Evolutionary conservation across 768 basidiomycete species (phyloP).

Genomic region (Pisolithus albus): DNA sequence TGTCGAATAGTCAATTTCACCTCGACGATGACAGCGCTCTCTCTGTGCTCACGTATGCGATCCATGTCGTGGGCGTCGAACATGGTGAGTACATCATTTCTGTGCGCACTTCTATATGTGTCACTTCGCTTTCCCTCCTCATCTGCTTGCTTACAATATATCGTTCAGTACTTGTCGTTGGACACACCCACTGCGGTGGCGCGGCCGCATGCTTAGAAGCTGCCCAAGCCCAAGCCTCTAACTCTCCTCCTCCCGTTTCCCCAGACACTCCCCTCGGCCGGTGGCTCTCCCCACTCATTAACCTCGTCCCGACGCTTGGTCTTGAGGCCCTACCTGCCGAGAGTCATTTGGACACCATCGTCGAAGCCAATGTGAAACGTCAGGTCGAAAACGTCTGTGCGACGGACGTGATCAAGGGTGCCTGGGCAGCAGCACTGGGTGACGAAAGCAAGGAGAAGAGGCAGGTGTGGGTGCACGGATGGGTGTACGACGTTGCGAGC

Average conservation of each 20-base stretch:
- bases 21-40: constrained; percentile 63
- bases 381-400: constrained; percentile 49
- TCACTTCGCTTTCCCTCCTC: constrained; percentile 7
- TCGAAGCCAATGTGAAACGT: constrained; percentile 53
- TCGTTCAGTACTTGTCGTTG: constrained; percentile 64
- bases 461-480: constrained; percentile 59
- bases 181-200: constrained; percentile 82
- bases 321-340: constrained; percentile 32
- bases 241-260: constrained; percentile 12
- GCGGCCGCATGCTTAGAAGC: constrained; percentile 50
- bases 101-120: constrained; percentile 11
- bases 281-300: constrained; percentile 67
- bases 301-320: constrained; percentile 37
- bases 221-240: constrained; percentile 21
- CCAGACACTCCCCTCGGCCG: constrained; percentile 48
- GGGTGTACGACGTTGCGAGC: constrained; percentile 61
- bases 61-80: constrained; percentile 62
- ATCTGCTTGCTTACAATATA: not conserved
- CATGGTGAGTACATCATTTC: constrained; percentile 50
- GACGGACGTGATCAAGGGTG: constrained; percentile 38
- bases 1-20: constrained; percentile 56
- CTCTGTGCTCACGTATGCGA: constrained; percentile 69
- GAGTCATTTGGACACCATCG: constrained; percentile 38
- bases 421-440: constrained; percentile 27
- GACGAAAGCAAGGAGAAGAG: constrained; percentile 15